Conservation (phyloP, 805 yeast species). For the Metschnikowia corniflorae region DNA sequence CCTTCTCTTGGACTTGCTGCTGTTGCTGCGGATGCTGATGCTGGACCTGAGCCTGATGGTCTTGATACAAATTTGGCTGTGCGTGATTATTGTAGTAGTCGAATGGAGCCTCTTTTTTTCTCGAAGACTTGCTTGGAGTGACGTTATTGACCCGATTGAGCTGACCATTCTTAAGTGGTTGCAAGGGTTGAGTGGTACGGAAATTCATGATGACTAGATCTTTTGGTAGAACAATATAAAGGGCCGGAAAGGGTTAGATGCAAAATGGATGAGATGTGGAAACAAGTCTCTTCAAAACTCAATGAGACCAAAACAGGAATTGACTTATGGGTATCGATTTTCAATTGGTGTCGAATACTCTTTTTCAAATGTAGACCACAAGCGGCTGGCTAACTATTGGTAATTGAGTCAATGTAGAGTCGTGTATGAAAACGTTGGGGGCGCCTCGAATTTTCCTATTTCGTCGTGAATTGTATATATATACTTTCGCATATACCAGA, state of each 20-base stretch:
- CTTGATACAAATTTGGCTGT: constrained; percentile 11
- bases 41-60: constrained; percentile 17
- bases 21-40: constrained; percentile 24
- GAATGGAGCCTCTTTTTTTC: constrained; percentile 23
- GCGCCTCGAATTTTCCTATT: no score
- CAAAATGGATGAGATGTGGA: no score
- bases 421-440: no score
- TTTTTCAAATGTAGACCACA: no score
- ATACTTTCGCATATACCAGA: constrained; percentile 6
- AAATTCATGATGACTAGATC: constrained; percentile 13
- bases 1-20: constrained; percentile 19
- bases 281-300: no score
- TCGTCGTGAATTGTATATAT: constrained; percentile 6
- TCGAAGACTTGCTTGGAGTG: constrained; percentile 38
- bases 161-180: constrained; percentile 52
- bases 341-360: no score
- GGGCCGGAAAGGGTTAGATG: no score
- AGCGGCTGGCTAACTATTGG: no score
- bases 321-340: no score
- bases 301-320: no score
- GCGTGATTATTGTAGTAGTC: constrained; percentile 17
- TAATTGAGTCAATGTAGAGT: no score
- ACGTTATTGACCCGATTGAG: constrained; percentile 42
- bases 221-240: no score
- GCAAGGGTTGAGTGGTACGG: constrained; percentile 45